Conservation (phyloP, 164 flowering plant genomes). For the Buxus sempervirens region DNA sequence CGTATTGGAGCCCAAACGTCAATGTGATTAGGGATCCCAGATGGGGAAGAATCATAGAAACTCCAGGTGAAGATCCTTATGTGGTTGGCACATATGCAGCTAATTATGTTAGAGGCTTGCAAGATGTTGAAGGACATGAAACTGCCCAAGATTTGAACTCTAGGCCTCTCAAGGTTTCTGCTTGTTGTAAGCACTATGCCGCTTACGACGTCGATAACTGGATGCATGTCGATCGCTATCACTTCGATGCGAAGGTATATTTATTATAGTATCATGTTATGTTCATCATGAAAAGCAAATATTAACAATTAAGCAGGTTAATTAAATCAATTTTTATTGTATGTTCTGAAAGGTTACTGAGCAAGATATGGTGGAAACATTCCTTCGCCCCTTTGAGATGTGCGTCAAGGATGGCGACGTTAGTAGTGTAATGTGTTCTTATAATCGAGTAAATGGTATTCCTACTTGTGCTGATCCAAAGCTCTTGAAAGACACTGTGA, state of each 20-base stretch:
- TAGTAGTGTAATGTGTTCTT: slow-evolving; percentile 24
- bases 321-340: too few species aligned
- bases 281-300: too few species aligned
- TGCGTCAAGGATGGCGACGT: slow-evolving; percentile 24
- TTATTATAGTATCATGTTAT: too few species aligned
- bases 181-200: slow-evolving; percentile 25
- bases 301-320: too few species aligned
- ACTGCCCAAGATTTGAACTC: slow-evolving; percentile 7
- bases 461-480: slow-evolving; percentile 19
- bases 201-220: slow-evolving; percentile 27
- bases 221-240: slow-evolving; percentile 16
- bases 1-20: slow-evolving; percentile 26
- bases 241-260: slow-evolving; percentile 20
- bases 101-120: slow-evolving; percentile 21
- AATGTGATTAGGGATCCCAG: slow-evolving; percentile 24
- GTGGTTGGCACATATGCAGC: slow-evolving; percentile 11
- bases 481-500: slow-evolving; percentile 13
- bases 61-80: slow-evolving; percentile 24
- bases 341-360: slow-evolving; percentile 8
- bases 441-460: slow-evolving; percentile 21
- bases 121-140: slow-evolving; percentile 17
- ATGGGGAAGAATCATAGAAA: slow-evolving; percentile 22
- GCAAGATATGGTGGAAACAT: slow-evolving; percentile 22
- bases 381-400: slow-evolving; percentile 21
- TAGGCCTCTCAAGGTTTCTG: slow-evolving; percentile 18